A percentile compares a stretch with the other conserved stretches of the same genome.
phyloP scores from a whole-genome alignment of 441 rosid species.

The Adansonia rubrostipa region DNA sequence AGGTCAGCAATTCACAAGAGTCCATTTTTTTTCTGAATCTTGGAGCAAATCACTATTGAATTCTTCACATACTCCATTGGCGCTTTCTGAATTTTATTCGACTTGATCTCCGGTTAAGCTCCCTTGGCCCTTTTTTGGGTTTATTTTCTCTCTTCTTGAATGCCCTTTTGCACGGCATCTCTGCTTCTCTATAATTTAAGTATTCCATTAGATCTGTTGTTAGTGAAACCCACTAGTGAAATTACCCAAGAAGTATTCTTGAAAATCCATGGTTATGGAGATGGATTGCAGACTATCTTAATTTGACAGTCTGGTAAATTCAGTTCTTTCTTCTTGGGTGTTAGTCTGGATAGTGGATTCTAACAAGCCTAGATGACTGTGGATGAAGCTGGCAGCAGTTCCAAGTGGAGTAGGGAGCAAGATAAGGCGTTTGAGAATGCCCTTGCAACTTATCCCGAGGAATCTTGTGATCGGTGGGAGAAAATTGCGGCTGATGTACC shows the following conservation, averaged over 20 bases:
- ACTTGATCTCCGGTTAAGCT: slow-evolving; percentile 46
- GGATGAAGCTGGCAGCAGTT: slow-evolving; percentile 66
- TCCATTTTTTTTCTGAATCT: slow-evolving; percentile 48
- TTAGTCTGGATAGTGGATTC: slow-evolving; percentile 32
- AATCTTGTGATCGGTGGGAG: slow-evolving; percentile 74
- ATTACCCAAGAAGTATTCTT: slow-evolving; percentile 28
- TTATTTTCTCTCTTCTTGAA: slow-evolving; percentile 37
- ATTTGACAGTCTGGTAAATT: slow-evolving; percentile 31
- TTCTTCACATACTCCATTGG: slow-evolving; percentile 48
- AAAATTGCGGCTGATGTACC: slow-evolving; percentile 83
- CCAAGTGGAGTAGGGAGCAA: slow-evolving; percentile 85
- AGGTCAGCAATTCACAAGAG: slow-evolving; percentile 67
- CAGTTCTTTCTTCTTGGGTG: slow-evolving; percentile 30
- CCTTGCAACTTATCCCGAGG: slow-evolving; percentile 67
- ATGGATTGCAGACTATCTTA: slow-evolving; percentile 38
- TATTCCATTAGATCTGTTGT: slow-evolving; percentile 30
- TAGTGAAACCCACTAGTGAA: slow-evolving; percentile 30
- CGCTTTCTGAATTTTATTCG: slow-evolving; percentile 50
- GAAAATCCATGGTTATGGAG: slow-evolving; percentile 32
- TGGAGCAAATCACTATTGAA: slow-evolving; percentile 57
- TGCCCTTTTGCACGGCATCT: slow-evolving; percentile 34
- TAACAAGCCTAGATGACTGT: slow-evolving; percentile 61
- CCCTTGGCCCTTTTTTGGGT: slow-evolving; percentile 43
- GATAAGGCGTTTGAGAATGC: slow-evolving; percentile 95
- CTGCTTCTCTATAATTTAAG: slow-evolving; percentile 33